A percentile compares a stretch with the other conserved stretches of the same genome.
These are phyloP conservation scores for Diospyros kaki DNA, from an alignment of 148 eudicot genomes.

Conservation along the genomic window DNA sequence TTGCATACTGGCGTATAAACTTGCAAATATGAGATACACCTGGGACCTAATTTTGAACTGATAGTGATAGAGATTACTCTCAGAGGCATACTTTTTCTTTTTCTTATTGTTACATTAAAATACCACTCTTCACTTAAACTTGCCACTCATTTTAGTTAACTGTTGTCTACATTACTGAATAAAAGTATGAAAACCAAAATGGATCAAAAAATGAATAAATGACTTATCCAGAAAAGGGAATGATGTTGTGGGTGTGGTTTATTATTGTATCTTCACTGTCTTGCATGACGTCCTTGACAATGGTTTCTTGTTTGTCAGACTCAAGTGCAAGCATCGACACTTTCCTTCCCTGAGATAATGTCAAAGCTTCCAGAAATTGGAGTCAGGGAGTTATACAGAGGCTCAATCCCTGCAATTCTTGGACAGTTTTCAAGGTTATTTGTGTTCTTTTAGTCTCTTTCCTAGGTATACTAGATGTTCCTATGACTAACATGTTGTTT, in stretches of 20 bases:
- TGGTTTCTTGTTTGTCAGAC: conserved; percentile 48
- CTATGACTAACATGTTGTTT: conserved; percentile 4
- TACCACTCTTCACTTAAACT: too few relatives aligned
- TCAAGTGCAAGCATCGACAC: conserved; percentile 87
- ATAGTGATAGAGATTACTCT: too few relatives aligned
- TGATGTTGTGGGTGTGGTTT: too few relatives aligned
- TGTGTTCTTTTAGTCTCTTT: neutral
- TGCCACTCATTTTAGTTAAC: too few relatives aligned
- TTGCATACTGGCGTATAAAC: too few relatives aligned
- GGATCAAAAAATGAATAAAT: neutral
- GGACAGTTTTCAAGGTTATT: conserved; percentile 93
- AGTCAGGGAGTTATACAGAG: conserved; percentile 74
- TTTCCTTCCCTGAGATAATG: conserved; percentile 74
- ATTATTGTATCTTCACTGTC: neutral
- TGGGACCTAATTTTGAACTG: too few relatives aligned
- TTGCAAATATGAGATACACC: too few relatives aligned
- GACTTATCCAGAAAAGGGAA: neutral
- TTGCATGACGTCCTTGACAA: conserved; percentile 13
- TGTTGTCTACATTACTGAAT: too few relatives aligned
- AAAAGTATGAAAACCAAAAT: neutral
- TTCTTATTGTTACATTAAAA: too few relatives aligned
- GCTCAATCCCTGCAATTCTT: conserved; percentile 85
- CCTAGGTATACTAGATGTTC: conserved; percentile 8
- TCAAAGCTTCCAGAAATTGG: conserved; percentile 87
- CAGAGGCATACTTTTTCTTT: too few relatives aligned